Conservation (phyloP, 2,329 filamentous ascomycete genomes). For the Ploettnerulaceae sp. region DNA sequence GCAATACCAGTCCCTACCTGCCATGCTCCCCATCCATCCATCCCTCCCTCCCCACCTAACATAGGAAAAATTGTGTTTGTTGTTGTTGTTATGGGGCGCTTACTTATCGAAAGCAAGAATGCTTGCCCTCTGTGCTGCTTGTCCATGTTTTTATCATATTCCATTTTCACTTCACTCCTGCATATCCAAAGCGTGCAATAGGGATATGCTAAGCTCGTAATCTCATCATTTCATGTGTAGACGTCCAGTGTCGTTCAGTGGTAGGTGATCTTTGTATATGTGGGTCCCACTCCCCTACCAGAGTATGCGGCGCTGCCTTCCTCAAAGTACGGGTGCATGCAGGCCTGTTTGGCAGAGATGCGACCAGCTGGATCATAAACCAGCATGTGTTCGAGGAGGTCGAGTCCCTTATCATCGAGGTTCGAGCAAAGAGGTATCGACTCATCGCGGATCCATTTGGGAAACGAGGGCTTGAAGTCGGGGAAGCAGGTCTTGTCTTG, state of each 20-base stretch:
- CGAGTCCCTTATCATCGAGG: conserved; percentile 66
- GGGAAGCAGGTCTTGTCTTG: conserved; percentile 68
- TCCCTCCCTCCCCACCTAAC: conserved; percentile 12
- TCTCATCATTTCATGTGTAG: conserved; percentile 4
- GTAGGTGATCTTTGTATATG: conserved; percentile 29
- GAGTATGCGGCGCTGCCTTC: conserved; percentile 35
- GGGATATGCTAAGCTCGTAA: conserved; percentile 16
- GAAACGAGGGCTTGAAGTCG: conserved; percentile 88
- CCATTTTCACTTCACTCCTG: neutral
- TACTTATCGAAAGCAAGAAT: neutral
- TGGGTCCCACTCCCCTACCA: conserved; percentile 32
- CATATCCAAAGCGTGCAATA: conserved; percentile 11
- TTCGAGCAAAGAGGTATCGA: conserved; percentile 61
- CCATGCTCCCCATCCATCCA: conserved; percentile 15
- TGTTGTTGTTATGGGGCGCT: neutral
- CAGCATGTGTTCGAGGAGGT: conserved; percentile 65
- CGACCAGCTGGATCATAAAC: conserved; percentile 83
- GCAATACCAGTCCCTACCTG: conserved; percentile 3
- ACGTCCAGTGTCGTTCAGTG: conserved; percentile 22
- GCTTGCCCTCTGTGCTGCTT: conserved; percentile 12
- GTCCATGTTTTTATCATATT: conserved; percentile 25
- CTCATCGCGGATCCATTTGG: conserved; percentile 77
- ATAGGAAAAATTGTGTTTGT: conserved; percentile 7
- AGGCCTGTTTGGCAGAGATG: conserved; percentile 84
- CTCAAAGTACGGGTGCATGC: conserved; percentile 76